phyloP scores from a whole-genome alignment of 2,329 filamentous ascomycete genomes.

The Elsinoe necatrix region DNA sequence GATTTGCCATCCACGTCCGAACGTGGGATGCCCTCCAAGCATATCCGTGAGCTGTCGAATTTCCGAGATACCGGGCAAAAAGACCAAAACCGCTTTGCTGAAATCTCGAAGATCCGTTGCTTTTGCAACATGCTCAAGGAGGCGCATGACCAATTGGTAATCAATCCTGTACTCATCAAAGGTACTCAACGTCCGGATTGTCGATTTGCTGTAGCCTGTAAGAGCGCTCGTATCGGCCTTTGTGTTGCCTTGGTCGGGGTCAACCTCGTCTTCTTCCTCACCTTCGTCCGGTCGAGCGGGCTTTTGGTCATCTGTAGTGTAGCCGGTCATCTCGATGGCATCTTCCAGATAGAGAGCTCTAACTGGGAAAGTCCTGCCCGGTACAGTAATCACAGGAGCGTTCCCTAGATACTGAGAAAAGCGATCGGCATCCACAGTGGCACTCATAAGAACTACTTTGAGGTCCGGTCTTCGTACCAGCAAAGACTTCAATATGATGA shows the following conservation, averaged over 20 bases:
- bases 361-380: conserved; percentile 89
- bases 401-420: conserved; percentile 83
- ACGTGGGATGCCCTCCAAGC: conserved; percentile 65
- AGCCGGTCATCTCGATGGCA: conserved; percentile 78
- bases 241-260: conserved; percentile 38
- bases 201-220: conserved; percentile 65
- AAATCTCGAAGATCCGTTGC: conserved; percentile 58
- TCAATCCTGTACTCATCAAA: conserved; percentile 90
- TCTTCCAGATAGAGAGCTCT: conserved; percentile 84
- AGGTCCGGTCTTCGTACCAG: conserved; percentile 68
- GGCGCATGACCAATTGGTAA: conserved; percentile 71
- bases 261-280: conserved; percentile 41
- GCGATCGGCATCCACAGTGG: conserved; percentile 83
- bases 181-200: conserved; percentile 62
- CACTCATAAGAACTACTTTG: conserved; percentile 94
- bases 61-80: conserved; percentile 88
- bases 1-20: conserved; percentile 70
- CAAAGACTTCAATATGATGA: conserved; percentile 83
- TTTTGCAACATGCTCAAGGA: conserved; percentile 68
- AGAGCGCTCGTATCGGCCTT: conserved; percentile 46
- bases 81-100: conserved; percentile 88
- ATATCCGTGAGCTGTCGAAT: conserved; percentile 63
- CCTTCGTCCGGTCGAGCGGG: conserved; percentile 36
- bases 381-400: conserved; percentile 81
- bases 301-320: conserved; percentile 51